Percentiles rank a stretch among this genome's conserved stretches.
Conservation (phyloP, 2,329 filamentous ascomycete genomes). For the Colletotrichum chrysophilum region DNA sequence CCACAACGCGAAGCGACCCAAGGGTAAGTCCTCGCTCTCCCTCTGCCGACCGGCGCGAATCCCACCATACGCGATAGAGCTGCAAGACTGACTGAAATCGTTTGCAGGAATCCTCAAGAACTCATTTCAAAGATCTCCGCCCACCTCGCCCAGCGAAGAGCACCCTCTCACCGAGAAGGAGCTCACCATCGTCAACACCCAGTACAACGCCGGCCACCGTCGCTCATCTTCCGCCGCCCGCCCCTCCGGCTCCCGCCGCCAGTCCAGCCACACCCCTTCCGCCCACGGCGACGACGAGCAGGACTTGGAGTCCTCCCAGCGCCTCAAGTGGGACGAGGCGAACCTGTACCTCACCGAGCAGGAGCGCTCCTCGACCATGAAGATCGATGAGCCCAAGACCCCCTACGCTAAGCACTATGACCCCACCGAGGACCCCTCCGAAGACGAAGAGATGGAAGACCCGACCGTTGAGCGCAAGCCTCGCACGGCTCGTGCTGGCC, state of each 20-base stretch:
- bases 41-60: background rate
- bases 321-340: constrained; percentile 97
- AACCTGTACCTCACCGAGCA: constrained; percentile 98
- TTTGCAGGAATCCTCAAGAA: constrained; percentile 90
- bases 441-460: constrained; percentile 72
- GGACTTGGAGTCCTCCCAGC: constrained; percentile 66
- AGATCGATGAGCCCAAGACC: constrained; percentile 98
- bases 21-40: constrained; percentile 38
- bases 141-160: constrained; percentile 54
- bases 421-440: constrained; percentile 83
- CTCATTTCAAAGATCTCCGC: constrained; percentile 70
- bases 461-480: constrained; percentile 49
- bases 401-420: constrained; percentile 94
- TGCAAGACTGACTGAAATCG: background rate
- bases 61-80: background rate
- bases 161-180: constrained; percentile 77
- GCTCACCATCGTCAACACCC: constrained; percentile 90
- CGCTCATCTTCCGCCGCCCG: constrained; percentile 79
- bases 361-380: constrained; percentile 95
- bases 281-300: constrained; percentile 49
- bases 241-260: constrained; percentile 71
- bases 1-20: constrained; percentile 47
- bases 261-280: constrained; percentile 60
- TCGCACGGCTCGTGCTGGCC: constrained; percentile 24
- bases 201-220: constrained; percentile 89